Conservation (phyloP, 768 basidiomycete species). For the Suillus spraguei region DNA sequence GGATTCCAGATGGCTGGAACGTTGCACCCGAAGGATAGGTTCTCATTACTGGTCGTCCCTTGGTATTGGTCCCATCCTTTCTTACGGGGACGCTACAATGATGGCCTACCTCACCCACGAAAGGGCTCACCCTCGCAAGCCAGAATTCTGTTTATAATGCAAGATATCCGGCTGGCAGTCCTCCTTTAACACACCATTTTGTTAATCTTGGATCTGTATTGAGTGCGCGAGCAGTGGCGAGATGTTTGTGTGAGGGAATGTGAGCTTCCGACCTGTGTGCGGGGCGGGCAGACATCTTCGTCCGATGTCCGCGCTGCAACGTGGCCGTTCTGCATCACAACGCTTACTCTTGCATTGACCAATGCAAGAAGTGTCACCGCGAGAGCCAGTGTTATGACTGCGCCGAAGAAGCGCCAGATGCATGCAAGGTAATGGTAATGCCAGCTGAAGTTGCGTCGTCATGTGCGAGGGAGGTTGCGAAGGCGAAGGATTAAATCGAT, state of each 20-base stretch:
- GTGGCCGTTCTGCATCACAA: not conserved
- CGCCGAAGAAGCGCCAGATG: not conserved
- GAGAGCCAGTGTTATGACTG: not conserved
- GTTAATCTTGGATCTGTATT: not conserved
- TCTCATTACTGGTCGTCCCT: not conserved
- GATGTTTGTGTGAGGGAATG: not conserved
- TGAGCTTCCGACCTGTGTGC: not conserved
- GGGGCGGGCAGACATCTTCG: not conserved
- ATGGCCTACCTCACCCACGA: not conserved
- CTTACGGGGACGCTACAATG: slow-evolving; percentile 14
- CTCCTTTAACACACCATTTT: not conserved
- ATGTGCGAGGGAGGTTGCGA: not conserved
- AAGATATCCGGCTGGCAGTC: not conserved
- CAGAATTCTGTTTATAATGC: not conserved
- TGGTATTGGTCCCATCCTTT: not conserved
- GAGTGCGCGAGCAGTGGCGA: not conserved
- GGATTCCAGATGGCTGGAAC: not conserved
- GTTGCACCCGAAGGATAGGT: not conserved
- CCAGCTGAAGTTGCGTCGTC: too few species aligned
- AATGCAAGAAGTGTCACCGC: not conserved
- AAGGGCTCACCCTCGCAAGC: not conserved
- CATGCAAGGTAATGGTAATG: not conserved
- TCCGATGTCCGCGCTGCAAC: not conserved
- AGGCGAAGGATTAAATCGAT: not conserved
- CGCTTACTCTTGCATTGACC: not conserved